Base-by-base conservation (phyloP, 1,284 basidiomycete genomes). In the Irpex rosettiformis region DNA sequence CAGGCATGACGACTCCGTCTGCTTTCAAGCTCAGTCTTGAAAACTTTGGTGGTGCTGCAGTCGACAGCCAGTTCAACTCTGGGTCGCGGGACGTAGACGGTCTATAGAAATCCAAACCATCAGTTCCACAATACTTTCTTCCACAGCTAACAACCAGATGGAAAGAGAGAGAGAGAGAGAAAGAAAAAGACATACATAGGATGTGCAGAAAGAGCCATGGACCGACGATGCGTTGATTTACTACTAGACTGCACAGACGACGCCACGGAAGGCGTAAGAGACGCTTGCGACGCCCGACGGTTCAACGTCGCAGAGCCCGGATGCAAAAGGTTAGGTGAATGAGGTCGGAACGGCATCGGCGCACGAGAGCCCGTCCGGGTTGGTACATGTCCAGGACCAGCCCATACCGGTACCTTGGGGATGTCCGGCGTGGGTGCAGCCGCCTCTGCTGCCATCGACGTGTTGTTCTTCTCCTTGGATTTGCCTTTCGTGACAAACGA, bases 11-110 rank as follows among this genome's bases (percentile, higher is more conserved):
- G 21, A 81, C 75, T 43, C 69, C 69, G 8, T 73, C 66, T 2
- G 71, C 68, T 8, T 71, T 67, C 6, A 82, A 68, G 7, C 75
- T 71, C 25, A 76, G 66, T 2, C 80, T 70, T 47, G 75, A 73
- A 67, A 82, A 82, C 42, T 70, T 72, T 3, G 80, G 80, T 1
- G 75, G 75, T 3, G 69, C 67, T 25, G 73, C 73, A 21, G 69
- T 59, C 0, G 75, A 70, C 48, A 78, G 70, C 79, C 79, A 81
- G 56, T 74, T 73, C 22, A 60, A 58, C 59, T 68, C 69, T 0
- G 67, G 65, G 52, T 60, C 62, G 51, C 63, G 64, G 29, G 67
- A 65, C 22, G 59, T 61, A 18, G 61, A 62, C 30, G 67, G 63
- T n/a, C 48, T 51, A 22, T n/a, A 28, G 7, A n/a, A 18, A 4